phyloP scores from a whole-genome alignment of 768 basidiomycete genomes.

The Termitomyces sp. region DNA sequence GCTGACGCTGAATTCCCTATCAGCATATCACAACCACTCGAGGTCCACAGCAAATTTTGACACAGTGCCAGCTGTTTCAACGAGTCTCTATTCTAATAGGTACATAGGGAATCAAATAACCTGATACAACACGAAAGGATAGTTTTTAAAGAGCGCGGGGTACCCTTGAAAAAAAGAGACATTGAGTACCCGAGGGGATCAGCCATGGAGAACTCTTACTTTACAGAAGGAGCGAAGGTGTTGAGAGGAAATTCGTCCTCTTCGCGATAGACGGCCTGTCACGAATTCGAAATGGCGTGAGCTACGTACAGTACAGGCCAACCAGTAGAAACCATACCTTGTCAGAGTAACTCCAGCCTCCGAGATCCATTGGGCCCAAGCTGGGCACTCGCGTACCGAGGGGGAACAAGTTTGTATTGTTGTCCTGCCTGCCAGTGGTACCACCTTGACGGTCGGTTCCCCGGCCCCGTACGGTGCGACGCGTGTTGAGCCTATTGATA shows the following conservation, averaged over 20 bases:
- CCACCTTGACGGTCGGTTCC: constrained; percentile 45
- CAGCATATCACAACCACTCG: neutral
- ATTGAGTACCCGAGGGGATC: neutral
- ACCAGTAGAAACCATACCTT: constrained; percentile 10
- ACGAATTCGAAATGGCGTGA: neutral
- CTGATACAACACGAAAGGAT: neutral
- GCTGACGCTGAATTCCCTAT: no score
- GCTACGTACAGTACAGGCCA: neutral
- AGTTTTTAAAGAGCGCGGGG: neutral
- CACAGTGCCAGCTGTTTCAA: neutral
- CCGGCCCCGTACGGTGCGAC: constrained; percentile 45
- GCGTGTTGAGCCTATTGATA: constrained; percentile 49
- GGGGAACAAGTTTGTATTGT: constrained; percentile 47
- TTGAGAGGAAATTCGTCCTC: constrained; percentile 18
- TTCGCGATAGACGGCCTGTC: constrained; percentile 8
- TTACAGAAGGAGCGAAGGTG: constrained; percentile 13
- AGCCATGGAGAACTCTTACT: constrained; percentile 5
- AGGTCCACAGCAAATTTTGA: neutral
- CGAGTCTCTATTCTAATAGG: neutral
- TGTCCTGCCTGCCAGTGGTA: constrained; percentile 21
- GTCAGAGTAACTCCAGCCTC: constrained; percentile 27
- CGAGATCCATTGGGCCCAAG: constrained; percentile 29
- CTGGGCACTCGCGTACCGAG: constrained; percentile 41
- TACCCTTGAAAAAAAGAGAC: neutral
- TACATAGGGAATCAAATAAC: constrained; percentile 4